Evolutionary conservation across 1,139 yeast genomes (phyloP), one percentile per base, ranked within the genome.

Genomic region (Barnettozyma hawaiiensis): DNA sequence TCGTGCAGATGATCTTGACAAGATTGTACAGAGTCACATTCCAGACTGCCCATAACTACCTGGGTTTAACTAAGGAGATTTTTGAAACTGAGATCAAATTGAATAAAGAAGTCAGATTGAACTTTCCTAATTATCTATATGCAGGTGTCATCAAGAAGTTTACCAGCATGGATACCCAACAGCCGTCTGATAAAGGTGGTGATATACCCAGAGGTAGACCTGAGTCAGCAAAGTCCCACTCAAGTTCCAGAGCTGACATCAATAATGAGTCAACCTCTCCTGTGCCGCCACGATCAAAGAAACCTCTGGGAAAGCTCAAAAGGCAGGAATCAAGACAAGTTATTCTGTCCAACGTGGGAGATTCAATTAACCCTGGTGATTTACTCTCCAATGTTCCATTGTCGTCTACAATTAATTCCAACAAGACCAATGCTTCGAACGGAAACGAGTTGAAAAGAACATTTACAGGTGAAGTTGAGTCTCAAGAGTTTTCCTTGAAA

Each of bases 1-100:
- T 92, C 37, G 94, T 92, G 8, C 96, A 95, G 51, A 89, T 92
- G 77, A 87, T 92, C 15, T 68, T 90, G 48, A 83, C 95, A 1
- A 75, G 96, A 49, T 70, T 92, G 45, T 87, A 87, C 60, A 76
- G 95, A 54, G 97, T 92, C 7, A 90, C 97, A 0, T 81, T 90
- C 64, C 92, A 84, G 58, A 85, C 97, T 0, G 85, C 94, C 11
- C 94, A 90, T 58, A 75, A 78, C 53, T 92, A 92, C 60, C 68
- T 92, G 41, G 96, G 96, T 0, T 65, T 92, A 27, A 87, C 97
- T 0, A 70, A 77, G 22, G 96, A 89, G 54, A 80, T 92, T 31
- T 75, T 86, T 52, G 80, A 82, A 44, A 81, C 90, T 15, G 98
- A 92, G 58, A 65, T 75, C 5, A 69, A 71, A 18, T 66, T 92